Evolutionary conservation across 2,329 filamentous ascomycete species (phyloP).

Genomic region (Ascochyta pisi): DNA sequence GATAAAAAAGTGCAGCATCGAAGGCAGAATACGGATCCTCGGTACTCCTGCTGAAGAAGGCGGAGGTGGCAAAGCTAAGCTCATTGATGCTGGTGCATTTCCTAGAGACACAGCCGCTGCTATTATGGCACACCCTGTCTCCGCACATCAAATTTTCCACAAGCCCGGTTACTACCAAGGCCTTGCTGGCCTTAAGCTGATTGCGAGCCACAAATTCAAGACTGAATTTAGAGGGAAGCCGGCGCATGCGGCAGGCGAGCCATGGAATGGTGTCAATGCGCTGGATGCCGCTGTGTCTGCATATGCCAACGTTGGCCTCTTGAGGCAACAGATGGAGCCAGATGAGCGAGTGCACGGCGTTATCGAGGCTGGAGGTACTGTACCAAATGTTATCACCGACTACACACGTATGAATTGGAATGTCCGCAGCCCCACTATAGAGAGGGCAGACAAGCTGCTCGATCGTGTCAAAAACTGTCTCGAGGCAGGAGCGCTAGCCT

Average conservation of each 20-base stretch:
- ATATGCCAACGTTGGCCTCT: constrained; percentile 44
- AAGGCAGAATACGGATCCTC: constrained; percentile 56
- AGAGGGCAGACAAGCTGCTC: constrained; percentile 23
- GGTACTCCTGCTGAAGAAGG: constrained; percentile 64
- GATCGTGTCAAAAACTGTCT: constrained; percentile 47
- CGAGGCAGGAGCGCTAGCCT: constrained; percentile 23
- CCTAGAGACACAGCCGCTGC: constrained; percentile 29
- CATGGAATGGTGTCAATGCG: constrained; percentile 52
- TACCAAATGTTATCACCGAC: constrained; percentile 34
- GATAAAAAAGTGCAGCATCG: constrained; percentile 51
- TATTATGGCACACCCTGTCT: constrained; percentile 36
- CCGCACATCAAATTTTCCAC: constrained; percentile 23
- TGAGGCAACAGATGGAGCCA: constrained; percentile 24
- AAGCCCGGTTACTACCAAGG: constrained; percentile 20
- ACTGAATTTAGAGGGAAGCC: constrained; percentile 35
- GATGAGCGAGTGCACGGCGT: constrained; percentile 26
- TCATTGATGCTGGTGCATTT: constrained; percentile 55
- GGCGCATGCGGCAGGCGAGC: constrained; percentile 50
- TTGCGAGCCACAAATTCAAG: constrained; percentile 27
- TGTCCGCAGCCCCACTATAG: constrained; percentile 48
- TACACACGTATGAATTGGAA: constrained; percentile 52
- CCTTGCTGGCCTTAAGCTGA: constrained; percentile 22
- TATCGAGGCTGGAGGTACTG: constrained; percentile 19
- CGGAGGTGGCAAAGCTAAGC: constrained; percentile 59
- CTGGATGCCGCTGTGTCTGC: constrained; percentile 49